Evolutionary conservation across 2,329 filamentous ascomycete species (phyloP), one percentile per base, ranked within the genome.

Genomic region (Colletotrichum gloeosporioides): DNA sequence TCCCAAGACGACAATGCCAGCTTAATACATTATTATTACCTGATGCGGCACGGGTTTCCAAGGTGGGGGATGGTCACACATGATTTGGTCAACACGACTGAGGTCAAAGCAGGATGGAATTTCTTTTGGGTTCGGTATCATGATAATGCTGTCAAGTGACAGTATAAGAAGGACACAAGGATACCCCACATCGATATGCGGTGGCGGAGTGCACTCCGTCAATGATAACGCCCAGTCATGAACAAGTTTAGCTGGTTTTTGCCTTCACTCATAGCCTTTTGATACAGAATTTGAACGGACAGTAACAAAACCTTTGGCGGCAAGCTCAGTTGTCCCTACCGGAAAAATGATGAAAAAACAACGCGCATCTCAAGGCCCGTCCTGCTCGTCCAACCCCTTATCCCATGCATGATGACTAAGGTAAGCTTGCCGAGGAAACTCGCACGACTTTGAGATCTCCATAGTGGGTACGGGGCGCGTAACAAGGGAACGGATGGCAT

Each of bases 361-460:
- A 69, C 4, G 39, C 16, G 27, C 44, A 53, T 53, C 44, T 22
- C 5, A 55, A 53, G 12, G 18, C 13, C 25, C 29, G 29, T 57
- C n/a, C 55, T 32, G 34, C 32, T 27, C 32, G 5, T 64, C n/a
- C 32, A 8, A 32, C 49, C 69, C 57, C 62, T 34, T 59, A 63
- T 63, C 32, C 44, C 59, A 66, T 74, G 70, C 65, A 76, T 12
- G 29, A 74, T 76, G 64, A 69, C 74, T 69, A 74, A 53, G 44
- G 44, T 53, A 22, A 64, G 57, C 64, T 59, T 64, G 3, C 16
- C 29, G 22, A 68, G 29, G 49, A 66, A 76, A 53, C 65, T 76
- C 71, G 73, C 59, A 69, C 64, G 64, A 73, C 44, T 53, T 59
- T 31, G 3, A 57, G n/a, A 59, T 36, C 34, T 39, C 65, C 55